Evolutionary conservation across 2,329 filamentous ascomycete genomes (phyloP), one percentile per base, ranked within the genome.

Genomic region (Penicillium sp.): DNA sequence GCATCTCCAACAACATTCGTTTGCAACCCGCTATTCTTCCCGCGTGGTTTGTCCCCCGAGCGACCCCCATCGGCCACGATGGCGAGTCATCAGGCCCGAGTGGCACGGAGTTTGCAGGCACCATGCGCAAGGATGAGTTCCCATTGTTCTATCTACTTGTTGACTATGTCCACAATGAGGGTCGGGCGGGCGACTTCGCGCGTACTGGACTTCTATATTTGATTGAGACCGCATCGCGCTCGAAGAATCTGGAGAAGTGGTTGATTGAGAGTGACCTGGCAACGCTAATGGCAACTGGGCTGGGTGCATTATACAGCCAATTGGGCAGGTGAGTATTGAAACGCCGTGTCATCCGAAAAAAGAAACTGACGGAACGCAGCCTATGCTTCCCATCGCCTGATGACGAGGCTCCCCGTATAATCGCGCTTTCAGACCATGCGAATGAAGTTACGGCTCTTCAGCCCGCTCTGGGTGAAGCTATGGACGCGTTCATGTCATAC

Each of bases 231-330:
- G 91, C 93, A 0, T 93, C 91, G 0, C 89, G 86, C 63, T 96
- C 92, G 1, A 84, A 87, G 21, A 84, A 87, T 1, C 75, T 99
- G 57, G 95, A 99, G 77, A 90, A 91, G 68, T 99, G 95, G 95
- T 90, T 99, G 62, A 91, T 98, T 47, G 93, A 96, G 71, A 97
- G 93, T 73, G 95, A 99, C 72, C 80, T 99, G 52, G 95, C 95
- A 13, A 98, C 95, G 0, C 80, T 98, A 62, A 98, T 99, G 95
- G 95, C 95, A 3, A 98, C 92, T 0, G 95, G 95, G 0, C 78
- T 99, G 1, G 95, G 95, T 16, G 95, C 86, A 10, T 84, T 81
- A 69, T 89, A 89, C 72, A 89, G 86, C 67, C 86, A 89, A 66
- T 75, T 89, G 58, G 87, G 85, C 72, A 82, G 84, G 78, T 83